Evolutionary conservation across 1,139 yeast species (phyloP), one percentile per base, ranked within the genome.

Genomic region (Yamadazyma diospyri): DNA sequence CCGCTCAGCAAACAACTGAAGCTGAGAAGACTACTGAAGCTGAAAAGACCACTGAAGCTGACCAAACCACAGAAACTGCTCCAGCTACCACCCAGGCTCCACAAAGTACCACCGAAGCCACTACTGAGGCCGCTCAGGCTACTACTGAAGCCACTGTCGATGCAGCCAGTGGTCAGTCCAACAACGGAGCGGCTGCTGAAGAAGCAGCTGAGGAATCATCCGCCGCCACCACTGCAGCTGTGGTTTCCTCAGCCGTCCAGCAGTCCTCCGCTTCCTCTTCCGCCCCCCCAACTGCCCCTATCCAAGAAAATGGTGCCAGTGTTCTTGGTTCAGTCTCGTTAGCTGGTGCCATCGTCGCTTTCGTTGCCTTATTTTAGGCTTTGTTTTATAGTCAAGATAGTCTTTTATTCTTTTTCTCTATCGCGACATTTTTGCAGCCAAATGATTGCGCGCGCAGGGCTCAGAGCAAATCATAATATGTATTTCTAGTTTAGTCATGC

Each of bases 271-370:
- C 30, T 14, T 13, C 27, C 13, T 9, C 34, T 15, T 27, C 36
- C 15, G 33, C 27, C 18, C 25, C 20, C 9, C 20, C 39, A 16
- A 17, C 39, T 9, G 38, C 33, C 13, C 26, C 30, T 7, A 27
- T 29, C 23, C 38, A 36, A 29, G 30, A 34, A 23, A 40, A 37
- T 20, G 42, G 34, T 33, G 41, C 37, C 32, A 29, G 33, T 23
- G 29, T 33, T n/a, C 27, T 33, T 21, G 40, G 40, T 8, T 21
- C 35, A 18, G 40, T 36, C 23, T 36, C 43, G 8, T 29, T 36
- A 29, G 34, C 38, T 6, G 46, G 43, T 20, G 44, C 37, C 30
- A 42, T 36, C 29, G 49, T 45, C 34, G 49, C 42, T 32, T 14
- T 40, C 13, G 39, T 40, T 35, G 48, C 49, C 33, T 40, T 44